Base-by-base conservation (phyloP, 352 stramenopile genomes). In the Globisporangium radiosum region DNA sequence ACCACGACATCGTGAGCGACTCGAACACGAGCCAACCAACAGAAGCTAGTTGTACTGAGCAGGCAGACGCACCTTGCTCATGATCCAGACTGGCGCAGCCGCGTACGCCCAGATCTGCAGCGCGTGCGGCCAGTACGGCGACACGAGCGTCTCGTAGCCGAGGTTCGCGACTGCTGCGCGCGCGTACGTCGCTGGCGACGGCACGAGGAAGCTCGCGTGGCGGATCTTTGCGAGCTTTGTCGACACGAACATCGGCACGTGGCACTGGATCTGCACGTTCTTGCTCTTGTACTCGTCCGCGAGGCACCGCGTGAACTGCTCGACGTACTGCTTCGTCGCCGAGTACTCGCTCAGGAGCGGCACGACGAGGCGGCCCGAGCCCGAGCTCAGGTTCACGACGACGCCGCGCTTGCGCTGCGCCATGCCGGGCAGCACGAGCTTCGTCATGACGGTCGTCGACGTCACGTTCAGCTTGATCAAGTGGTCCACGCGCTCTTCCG, bases 141-240 rank as follows among this genome's bases (percentile, higher is more conserved):
- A 97, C 43, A 94, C 75, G 11, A 96, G 76, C 56, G 87, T 93
- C 60, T 95, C 88, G 67, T 97, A 94, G 56, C 96, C 97, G 56
- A 99, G 87, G 62, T 94, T 95, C 47, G 78, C 86, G 51, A 99
- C 87, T 8, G 86, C 95, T 25, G 95, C 78, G 56, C 83, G 83
- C 53, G 92, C 95, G 81, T 98, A 99, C 43, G 86, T 86, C 9
- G 84, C 64, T 7, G 96, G 87, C 54, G 79, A 92, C 37, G 96
- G 95, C 56, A 98, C 94, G 66, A 92, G 93, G 62, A 99, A 85
- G 59, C 72, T 94, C 59, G 93, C 72, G 63, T 98, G 94, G 56
- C 96, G 89, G 81, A 99, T 98, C 78, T 99, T 99, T 57, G 96
- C 95, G 52, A 99, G 77, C 80, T 99, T 99, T 33, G 97, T 99